Conservation (phyloP, 2,329 filamentous ascomycete species). For the Pestalotiopsis sp. region DNA sequence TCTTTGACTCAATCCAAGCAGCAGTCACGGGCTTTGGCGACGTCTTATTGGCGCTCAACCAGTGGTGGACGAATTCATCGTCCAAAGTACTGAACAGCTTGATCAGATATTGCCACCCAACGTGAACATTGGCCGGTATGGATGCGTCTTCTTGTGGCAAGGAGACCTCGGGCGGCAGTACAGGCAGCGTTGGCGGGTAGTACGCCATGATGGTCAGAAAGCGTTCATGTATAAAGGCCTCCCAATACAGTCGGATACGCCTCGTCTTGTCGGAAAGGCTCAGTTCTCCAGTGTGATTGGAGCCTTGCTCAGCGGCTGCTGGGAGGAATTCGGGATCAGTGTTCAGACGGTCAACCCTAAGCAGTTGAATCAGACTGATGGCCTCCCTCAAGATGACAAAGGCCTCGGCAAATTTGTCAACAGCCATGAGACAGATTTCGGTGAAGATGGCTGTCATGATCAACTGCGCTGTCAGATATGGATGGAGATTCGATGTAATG, state of each 20-base stretch:
- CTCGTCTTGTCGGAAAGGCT: neutral
- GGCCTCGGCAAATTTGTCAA: conserved; percentile 6
- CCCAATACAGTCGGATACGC: conserved; percentile 4
- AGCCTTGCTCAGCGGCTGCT: neutral
- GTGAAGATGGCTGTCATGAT: conserved; percentile 7
- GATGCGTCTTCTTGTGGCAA: neutral
- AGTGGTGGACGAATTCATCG: neutral
- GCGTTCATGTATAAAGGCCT: conserved; percentile 6
- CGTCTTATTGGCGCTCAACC: neutral
- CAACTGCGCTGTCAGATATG: neutral
- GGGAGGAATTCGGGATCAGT: neutral
- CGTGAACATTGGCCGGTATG: neutral
- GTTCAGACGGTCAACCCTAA: neutral
- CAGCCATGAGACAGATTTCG: conserved; percentile 7
- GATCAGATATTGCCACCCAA: conserved; percentile 4
- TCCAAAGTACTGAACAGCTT: neutral
- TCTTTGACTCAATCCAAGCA: conserved; percentile 7
- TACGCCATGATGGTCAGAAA: conserved; percentile 2
- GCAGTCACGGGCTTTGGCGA: neutral
- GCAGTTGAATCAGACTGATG: neutral
- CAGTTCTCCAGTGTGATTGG: neutral
- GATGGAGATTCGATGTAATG: neutral
- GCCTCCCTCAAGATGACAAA: conserved; percentile 5
- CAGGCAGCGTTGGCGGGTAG: neutral
- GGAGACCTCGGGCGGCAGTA: neutral